A percentile compares a stretch with the other conserved stretches of the same genome.
These are phyloP conservation scores for Aspergillus tanneri DNA, from an alignment of 2,329 filamentous ascomycete species.

Conservation along the genomic window DNA sequence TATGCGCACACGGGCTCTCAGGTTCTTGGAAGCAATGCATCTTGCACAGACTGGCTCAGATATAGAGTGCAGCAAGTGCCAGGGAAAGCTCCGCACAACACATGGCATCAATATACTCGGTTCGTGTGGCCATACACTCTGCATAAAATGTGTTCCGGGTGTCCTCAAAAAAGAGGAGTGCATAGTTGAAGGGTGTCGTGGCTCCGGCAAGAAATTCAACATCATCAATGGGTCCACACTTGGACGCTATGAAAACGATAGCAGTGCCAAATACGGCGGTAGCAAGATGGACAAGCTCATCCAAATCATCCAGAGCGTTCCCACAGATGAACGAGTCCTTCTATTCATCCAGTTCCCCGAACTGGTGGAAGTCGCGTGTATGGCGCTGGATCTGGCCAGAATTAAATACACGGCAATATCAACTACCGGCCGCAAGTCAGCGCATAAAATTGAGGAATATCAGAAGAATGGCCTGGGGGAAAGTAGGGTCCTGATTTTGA, in stretches of 20 bases:
- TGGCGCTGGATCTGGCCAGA: slow-evolving; percentile 26
- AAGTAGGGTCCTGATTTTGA: slow-evolving; percentile 56
- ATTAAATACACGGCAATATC: slow-evolving; percentile 41
- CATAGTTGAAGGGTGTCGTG: slow-evolving; percentile 41
- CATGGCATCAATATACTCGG: slow-evolving; percentile 44
- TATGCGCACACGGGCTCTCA: slow-evolving; percentile 21
- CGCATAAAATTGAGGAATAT: slow-evolving; percentile 42
- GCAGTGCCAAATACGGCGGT: slow-evolving; percentile 35
- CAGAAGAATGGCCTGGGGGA: slow-evolving; percentile 37
- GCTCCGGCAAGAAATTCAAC: slow-evolving; percentile 39
- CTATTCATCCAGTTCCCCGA: slow-evolving; percentile 56
- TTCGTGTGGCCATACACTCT: slow-evolving; percentile 55
- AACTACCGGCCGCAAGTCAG: slow-evolving; percentile 27
- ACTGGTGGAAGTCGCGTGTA: slow-evolving; percentile 41
- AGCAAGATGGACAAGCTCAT: slow-evolving; percentile 52
- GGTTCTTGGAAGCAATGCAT: slow-evolving; percentile 25
- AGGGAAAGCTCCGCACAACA: slow-evolving; percentile 24
- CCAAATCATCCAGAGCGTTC: slow-evolving; percentile 44
- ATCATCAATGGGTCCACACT: slow-evolving; percentile 43
- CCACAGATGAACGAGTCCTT: slow-evolving; percentile 51
- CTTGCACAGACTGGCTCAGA: slow-evolving; percentile 17
- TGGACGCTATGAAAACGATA: slow-evolving; percentile 27
- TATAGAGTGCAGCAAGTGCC: slow-evolving; percentile 37
- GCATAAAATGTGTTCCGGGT: slow-evolving; percentile 39
- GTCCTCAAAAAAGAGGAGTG: slow-evolving; percentile 37